Base-by-base conservation (phyloP, 1,284 basidiomycete genomes). In the Apiotrichum brassicae region DNA sequence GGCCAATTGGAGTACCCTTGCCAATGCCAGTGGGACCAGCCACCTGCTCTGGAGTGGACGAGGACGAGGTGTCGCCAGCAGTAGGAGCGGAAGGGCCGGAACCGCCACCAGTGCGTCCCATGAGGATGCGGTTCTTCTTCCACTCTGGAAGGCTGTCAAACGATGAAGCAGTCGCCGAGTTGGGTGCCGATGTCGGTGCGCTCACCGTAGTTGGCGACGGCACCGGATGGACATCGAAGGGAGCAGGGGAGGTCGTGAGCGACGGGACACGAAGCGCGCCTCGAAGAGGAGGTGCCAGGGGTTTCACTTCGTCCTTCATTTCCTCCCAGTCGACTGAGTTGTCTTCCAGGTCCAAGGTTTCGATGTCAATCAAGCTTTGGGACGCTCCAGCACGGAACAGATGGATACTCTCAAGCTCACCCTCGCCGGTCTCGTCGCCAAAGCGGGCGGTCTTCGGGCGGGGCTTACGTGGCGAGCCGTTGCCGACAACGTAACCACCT, bases 121-220 rank as follows among this genome's bases (percentile, higher is more conserved):
- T 24, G 13, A 55, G 47, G 14, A 59, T 51, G 12, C 60, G 53
- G 51, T 59, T 53, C 45, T 50, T 42, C 51, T 61, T 61, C 60
- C 60, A 61, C 19, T 49, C 53, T 0, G 60, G 60, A 4, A 61
- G 51, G 18, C 40, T 43, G 11, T 42, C 19, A 18, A 35, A 20
- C 1, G 42, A 37, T 3, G 26, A 8, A 2, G 42, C 18, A 7
- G 43, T 16, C 4, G 47, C 20, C 3, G 28, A 25, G 3, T 34
- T 23, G 19, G 25, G 4, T 19, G 16, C 26, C 6, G 40, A 19
- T 4, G 24, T 14, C 5, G 34, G 40, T 14, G 25, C 25, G 6
- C 24, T 6, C n/a, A n/a, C n/a, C n/a, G n/a, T n/a, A 4, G 19
- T 4, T 0, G 44, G 11, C 5, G 40, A 8, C 6, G 24, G 18